Evolutionary conservation across 768 basidiomycete species (phyloP).

Genomic region (Pleurotus giganteus): DNA sequence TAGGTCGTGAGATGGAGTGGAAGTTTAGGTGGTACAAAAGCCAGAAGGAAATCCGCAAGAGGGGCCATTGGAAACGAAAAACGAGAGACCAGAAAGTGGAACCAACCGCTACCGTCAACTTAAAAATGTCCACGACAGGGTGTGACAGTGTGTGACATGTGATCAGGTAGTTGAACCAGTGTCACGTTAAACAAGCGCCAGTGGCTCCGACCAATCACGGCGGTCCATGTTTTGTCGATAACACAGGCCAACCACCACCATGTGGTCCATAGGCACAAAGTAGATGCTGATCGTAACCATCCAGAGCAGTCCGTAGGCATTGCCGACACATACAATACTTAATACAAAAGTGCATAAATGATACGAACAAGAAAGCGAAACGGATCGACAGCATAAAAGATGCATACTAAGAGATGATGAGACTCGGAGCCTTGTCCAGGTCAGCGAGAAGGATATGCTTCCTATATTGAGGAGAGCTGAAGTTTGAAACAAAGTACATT

Average conservation of each 20-base stretch:
- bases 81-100: constrained; percentile 19
- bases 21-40: constrained; percentile 50
- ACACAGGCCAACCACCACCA: constrained; percentile 1
- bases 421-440: constrained; percentile 48
- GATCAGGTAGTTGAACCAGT: too few relatives aligned
- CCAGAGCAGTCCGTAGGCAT: neutral
- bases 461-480: constrained; percentile 22
- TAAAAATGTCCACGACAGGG: constrained; percentile 5
- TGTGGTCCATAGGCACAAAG: too few relatives aligned
- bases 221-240: neutral
- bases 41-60: constrained; percentile 71
- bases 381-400: too few relatives aligned
- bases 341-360: too few relatives aligned
- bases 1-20: constrained; percentile 60
- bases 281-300: neutral
- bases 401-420: constrained; percentile 55
- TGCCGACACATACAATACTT: too few relatives aligned
- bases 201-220: too few relatives aligned
- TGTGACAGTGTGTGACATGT: neutral
- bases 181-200: too few relatives aligned
- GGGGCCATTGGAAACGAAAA: constrained; percentile 53
- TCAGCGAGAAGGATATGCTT: constrained; percentile 51
- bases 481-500: neutral
- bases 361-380: too few relatives aligned
- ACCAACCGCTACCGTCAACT: neutral